Evolutionary conservation across 1,284 basidiomycete species (phyloP).

Genomic region (Trametes hirsuta): DNA sequence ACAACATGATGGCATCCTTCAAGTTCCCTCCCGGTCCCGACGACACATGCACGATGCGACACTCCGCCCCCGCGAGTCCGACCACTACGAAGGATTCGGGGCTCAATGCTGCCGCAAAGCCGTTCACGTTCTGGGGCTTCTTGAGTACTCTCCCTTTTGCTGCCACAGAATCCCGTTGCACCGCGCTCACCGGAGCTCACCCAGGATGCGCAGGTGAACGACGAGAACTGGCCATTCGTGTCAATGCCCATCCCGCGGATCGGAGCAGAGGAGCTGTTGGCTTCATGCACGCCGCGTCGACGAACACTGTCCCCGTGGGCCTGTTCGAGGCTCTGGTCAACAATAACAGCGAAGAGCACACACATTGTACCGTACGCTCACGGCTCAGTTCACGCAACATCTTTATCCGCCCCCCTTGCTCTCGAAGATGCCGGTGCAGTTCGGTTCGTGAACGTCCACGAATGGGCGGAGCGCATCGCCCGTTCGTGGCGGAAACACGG

Average conservation of each 20-base stretch:
- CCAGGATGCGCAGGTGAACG: slow-evolving; percentile 27
- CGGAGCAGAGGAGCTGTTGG: slow-evolving; percentile 51
- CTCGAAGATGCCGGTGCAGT: slow-evolving; percentile 51
- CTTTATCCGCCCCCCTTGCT: slow-evolving; percentile 44
- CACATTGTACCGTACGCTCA: slow-evolving; percentile 70
- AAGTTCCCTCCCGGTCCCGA: slow-evolving; percentile 64
- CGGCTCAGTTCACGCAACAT: slow-evolving; percentile 67
- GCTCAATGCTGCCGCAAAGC: slow-evolving; percentile 51
- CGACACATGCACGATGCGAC: slow-evolving; percentile 53
- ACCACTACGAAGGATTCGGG: slow-evolving; percentile 21
- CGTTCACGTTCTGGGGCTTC: slow-evolving; percentile 69
- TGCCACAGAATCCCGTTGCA: slow-evolving; percentile 14
- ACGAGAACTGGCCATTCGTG: slow-evolving; percentile 24
- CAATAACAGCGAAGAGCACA: slow-evolving; percentile 58
- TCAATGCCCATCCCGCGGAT: slow-evolving; percentile 26
- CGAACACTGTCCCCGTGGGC: slow-evolving; percentile 79
- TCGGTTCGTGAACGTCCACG: slow-evolving; percentile 52
- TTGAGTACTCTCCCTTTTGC: slow-evolving; percentile 19
- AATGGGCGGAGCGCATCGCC: slow-evolving; percentile 56
- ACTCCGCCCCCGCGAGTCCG: slow-evolving; percentile 48
- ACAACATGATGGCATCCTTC: slow-evolving; percentile 68
- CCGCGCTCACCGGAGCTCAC: slow-evolving; percentile 22
- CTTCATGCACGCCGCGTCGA: slow-evolving; percentile 73
- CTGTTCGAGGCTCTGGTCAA: slow-evolving; percentile 78
- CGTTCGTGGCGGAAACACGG: slow-evolving; percentile 46